A percentile compares a stretch with the other conserved stretches of the same genome.
Evolutionary conservation across 495 filamentous ascomycete genomes (phyloP).

Genomic region (Penicillium argentinense): DNA sequence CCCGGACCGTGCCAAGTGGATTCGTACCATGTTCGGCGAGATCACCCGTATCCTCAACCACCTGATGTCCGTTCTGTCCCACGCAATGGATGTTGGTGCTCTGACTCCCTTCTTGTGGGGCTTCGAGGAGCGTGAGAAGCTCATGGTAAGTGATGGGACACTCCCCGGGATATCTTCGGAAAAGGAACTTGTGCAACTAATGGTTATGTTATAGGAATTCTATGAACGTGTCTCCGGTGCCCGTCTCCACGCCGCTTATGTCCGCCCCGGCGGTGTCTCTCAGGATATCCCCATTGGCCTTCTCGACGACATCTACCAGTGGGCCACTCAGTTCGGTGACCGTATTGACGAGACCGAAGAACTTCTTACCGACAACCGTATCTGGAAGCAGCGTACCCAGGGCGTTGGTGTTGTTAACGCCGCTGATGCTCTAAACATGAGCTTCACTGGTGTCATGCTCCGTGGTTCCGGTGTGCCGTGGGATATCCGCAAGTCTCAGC

Average conservation of each 20-base stretch:
- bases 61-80: conserved; percentile 94
- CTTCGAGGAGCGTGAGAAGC: conserved; percentile 98
- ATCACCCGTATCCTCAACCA: conserved; percentile 96
- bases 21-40: conserved; percentile 94
- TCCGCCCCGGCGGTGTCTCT: conserved; percentile 94
- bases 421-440: conserved; percentile 90
- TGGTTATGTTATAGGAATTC: conserved; percentile 71
- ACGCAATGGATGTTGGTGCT: conserved; percentile 99
- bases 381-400: conserved; percentile 93
- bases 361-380: conserved; percentile 97
- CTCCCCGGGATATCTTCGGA: not conserved
- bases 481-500: conserved; percentile 93
- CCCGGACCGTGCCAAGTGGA: conserved; percentile 93
- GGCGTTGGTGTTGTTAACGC: conserved; percentile 90
- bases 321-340: conserved; percentile 99
- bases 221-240: conserved; percentile 99
- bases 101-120: conserved; percentile 99
- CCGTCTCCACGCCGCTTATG: conserved; percentile 96
- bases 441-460: conserved; percentile 96
- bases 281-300: conserved; percentile 94
- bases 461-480: conserved; percentile 95
- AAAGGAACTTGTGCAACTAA: conserved; percentile 11
- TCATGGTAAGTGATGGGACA: conserved; percentile 71
- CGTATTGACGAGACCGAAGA: conserved; percentile 99
- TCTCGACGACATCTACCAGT: conserved; percentile 99